Evolutionary conservation across 2,329 filamentous ascomycete species (phyloP).

Genomic region (Trichoderma arundinaceum): DNA sequence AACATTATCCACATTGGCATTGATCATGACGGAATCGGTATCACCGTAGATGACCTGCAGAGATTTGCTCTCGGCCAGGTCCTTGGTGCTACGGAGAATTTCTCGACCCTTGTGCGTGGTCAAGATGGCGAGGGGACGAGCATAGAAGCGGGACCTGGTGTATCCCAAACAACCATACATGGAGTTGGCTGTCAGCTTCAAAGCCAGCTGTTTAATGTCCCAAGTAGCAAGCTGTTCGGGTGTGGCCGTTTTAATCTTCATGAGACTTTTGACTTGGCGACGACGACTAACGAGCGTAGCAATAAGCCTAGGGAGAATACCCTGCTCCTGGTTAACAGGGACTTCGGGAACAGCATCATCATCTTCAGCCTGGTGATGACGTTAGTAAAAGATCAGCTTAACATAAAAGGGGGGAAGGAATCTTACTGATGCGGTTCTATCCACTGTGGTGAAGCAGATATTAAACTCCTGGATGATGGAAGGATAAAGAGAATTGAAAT

Average conservation of each 20-base stretch:
- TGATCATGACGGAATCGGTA: slow-evolving; percentile 99
- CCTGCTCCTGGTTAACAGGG: slow-evolving; percentile 76
- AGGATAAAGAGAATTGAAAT: slow-evolving; percentile 98
- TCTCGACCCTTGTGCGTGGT: slow-evolving; percentile 98
- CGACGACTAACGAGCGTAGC: slow-evolving; percentile 87
- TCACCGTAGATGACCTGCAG: slow-evolving; percentile 98
- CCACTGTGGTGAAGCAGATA: slow-evolving; percentile 98
- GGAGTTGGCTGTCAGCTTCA: slow-evolving; percentile 98
- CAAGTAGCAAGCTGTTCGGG: slow-evolving; percentile 87
- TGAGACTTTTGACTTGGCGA: slow-evolving; percentile 90
- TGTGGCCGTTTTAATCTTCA: slow-evolving; percentile 92
- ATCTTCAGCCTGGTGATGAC: slow-evolving; percentile 58
- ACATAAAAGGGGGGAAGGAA: background rate
- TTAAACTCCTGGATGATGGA: slow-evolving; percentile 99
- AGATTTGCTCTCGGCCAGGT: slow-evolving; percentile 87
- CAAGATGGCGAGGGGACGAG: slow-evolving; percentile 89
- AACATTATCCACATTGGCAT: slow-evolving; percentile 94
- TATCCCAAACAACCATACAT: slow-evolving; percentile 99
- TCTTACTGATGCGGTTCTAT: slow-evolving; percentile 73
- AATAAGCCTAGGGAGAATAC: slow-evolving; percentile 89
- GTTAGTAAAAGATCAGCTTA: slow-evolving; percentile 39
- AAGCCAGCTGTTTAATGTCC: slow-evolving; percentile 96
- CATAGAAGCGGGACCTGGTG: slow-evolving; percentile 96
- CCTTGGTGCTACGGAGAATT: slow-evolving; percentile 94
- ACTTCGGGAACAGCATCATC: slow-evolving; percentile 91